phyloP scores from a whole-genome alignment of 148 eudicot genomes.

The Chenopodium formosanum region DNA sequence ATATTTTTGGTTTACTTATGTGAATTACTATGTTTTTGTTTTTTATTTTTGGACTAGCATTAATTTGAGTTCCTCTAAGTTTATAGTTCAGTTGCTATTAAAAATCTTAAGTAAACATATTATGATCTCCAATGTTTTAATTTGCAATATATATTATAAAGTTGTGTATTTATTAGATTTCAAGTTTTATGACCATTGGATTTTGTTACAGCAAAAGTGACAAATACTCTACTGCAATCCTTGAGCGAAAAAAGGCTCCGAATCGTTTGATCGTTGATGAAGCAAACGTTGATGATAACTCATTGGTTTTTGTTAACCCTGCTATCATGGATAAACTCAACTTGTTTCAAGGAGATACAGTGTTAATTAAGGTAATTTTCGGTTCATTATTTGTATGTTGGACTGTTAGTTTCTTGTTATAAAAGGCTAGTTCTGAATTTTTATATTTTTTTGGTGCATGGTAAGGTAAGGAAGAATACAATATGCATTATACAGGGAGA shows the following conservation, averaged over 20 bases:
- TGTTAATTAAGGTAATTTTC: slow-evolving; percentile 54
- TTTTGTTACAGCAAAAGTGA: slow-evolving; percentile 39
- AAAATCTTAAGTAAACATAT: too few relatives aligned
- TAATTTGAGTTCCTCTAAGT: too few relatives aligned
- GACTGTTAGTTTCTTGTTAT: too few relatives aligned
- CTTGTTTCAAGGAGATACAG: slow-evolving; percentile 68
- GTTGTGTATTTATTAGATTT: not conserved
- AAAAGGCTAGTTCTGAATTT: too few relatives aligned
- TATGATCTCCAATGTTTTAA: too few relatives aligned
- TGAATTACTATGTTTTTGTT: too few relatives aligned
- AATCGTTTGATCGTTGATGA: slow-evolving; percentile 78
- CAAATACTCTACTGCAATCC: slow-evolving; percentile 58
- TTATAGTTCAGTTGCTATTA: too few relatives aligned
- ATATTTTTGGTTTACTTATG: too few relatives aligned
- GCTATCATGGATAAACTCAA: slow-evolving; percentile 63
- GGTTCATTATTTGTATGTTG: not conserved
- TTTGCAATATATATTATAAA: not conserved
- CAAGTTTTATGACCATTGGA: not conserved
- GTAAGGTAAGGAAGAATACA: slow-evolving; percentile 77
- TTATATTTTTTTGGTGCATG: slow-evolving; percentile 29
- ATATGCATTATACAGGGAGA: slow-evolving; percentile 68
- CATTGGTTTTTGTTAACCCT: slow-evolving; percentile 59
- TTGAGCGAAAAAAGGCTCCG: slow-evolving; percentile 66
- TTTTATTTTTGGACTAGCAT: too few relatives aligned
- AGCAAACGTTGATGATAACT: slow-evolving; percentile 65